Conservation (phyloP, 257 asterid genomes). For the Nicotiana undulata region DNA sequence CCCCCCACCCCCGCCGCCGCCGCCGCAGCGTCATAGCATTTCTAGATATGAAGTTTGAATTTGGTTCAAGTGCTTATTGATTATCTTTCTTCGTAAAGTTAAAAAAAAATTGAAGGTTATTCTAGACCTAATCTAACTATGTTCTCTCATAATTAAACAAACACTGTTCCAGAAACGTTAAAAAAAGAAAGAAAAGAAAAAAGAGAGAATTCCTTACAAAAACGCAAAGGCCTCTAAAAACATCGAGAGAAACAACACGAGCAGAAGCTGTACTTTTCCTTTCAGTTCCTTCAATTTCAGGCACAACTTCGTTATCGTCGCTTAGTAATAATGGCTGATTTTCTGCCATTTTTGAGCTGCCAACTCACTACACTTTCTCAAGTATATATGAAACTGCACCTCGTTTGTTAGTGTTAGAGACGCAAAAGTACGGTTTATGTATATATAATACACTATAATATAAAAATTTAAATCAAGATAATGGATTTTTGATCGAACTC, state of each 20-base stretch:
- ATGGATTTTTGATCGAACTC: too few species aligned
- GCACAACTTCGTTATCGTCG: slow-evolving; percentile 17
- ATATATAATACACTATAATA: too few species aligned
- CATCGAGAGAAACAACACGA: slow-evolving; percentile 52
- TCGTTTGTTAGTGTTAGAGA: too few species aligned
- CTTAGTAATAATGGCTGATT: slow-evolving; percentile 38
- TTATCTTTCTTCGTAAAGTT: too few species aligned
- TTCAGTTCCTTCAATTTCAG: slow-evolving; percentile 5
- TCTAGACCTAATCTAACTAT: background rate
- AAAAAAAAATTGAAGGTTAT: too few species aligned
- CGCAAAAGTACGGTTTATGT: background rate
- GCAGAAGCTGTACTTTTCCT: slow-evolving; percentile 11
- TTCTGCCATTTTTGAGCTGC: slow-evolving; percentile 38
- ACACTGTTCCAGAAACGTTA: background rate
- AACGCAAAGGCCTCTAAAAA: slow-evolving; percentile 52
- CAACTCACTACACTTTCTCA: background rate
- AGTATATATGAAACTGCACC: too few species aligned
- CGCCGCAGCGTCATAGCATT: too few species aligned
- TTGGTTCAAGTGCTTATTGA: too few species aligned
- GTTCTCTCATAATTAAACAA: background rate
- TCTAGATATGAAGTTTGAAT: too few species aligned
- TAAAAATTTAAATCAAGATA: too few species aligned
- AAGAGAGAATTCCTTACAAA: slow-evolving; percentile 26
- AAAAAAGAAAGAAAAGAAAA: background rate
- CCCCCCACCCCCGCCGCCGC: too few species aligned